Evolutionary conservation across 345 rosid genomes (phyloP).

Genomic region (Eucalyptus marginata): DNA sequence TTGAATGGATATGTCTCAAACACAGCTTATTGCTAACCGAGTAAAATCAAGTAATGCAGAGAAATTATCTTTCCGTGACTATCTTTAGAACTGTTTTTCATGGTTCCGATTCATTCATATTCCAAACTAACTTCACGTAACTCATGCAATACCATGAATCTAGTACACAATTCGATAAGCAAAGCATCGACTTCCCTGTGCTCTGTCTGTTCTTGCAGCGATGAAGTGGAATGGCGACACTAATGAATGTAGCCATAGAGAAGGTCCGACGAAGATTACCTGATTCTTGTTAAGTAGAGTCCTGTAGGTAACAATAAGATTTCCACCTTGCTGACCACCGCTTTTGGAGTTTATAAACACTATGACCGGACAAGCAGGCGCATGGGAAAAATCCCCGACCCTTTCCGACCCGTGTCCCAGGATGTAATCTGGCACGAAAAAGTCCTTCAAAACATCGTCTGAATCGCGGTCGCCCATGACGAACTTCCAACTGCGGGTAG

Average conservation of each 20-base stretch:
- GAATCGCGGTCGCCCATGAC: background rate
- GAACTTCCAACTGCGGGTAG: background rate
- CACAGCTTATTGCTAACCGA: background rate
- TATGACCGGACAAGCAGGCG: slow-evolving; percentile 39
- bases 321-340: slow-evolving; percentile 55
- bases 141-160: background rate
- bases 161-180: background rate
- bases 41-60: background rate
- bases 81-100: background rate
- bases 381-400: background rate
- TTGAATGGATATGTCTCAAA: background rate
- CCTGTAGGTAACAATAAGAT: slow-evolving; percentile 43
- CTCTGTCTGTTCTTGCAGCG: background rate
- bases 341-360: slow-evolving; percentile 64
- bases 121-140: background rate
- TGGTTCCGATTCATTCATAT: background rate
- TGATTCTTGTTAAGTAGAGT: slow-evolving; percentile 44
- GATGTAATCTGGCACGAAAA: slow-evolving; percentile 1
- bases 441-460: background rate
- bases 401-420: background rate
- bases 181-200: background rate
- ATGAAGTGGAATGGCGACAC: background rate
- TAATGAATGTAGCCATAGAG: background rate
- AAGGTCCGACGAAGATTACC: slow-evolving; percentile 6
- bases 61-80: background rate